These are phyloP conservation scores for Phytophthora cryptogea DNA, from an alignment of 352 stramenopile genomes.

Conservation along the genomic window DNA sequence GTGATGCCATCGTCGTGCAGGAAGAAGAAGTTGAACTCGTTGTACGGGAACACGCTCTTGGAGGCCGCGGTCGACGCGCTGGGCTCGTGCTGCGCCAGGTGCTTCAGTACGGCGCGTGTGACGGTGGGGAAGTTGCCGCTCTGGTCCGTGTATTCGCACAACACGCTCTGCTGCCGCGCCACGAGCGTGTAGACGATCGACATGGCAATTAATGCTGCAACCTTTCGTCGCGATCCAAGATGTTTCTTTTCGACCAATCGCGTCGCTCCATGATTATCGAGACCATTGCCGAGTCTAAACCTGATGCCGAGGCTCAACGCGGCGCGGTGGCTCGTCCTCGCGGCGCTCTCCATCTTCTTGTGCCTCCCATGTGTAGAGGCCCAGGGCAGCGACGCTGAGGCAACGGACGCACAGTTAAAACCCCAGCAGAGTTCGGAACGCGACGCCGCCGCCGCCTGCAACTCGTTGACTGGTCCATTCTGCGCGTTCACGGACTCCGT, in stretches of 20 bases:
- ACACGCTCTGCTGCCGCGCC: constrained; percentile 69
- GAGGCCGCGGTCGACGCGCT: constrained; percentile 18
- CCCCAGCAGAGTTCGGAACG: not conserved
- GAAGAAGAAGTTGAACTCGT: constrained; percentile 86
- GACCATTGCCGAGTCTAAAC: not conserved
- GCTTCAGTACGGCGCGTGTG: constrained; percentile 73
- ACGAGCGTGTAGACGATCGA: constrained; percentile 81
- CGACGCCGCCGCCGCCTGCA: constrained; percentile 33
- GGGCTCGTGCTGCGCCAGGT: constrained; percentile 61
- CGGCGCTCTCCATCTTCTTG: constrained; percentile 9
- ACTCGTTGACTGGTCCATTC: constrained; percentile 69
- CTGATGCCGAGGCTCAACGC: constrained; percentile 5
- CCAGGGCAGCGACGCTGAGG: not conserved
- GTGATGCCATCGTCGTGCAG: constrained; percentile 70
- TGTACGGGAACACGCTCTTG: constrained; percentile 79
- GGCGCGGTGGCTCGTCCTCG: constrained; percentile 5
- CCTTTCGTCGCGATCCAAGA: constrained; percentile 25
- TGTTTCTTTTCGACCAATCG: constrained; percentile 30
- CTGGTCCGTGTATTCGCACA: constrained; percentile 81
- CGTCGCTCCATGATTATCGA: not conserved
- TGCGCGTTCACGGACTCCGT: constrained; percentile 45
- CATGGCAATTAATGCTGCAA: constrained; percentile 37
- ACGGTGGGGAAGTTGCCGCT: constrained; percentile 79
- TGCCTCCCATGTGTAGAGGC: constrained; percentile 2
- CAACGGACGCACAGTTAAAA: not conserved